Conservation (phyloP, 2,329 filamentous ascomycete species). For the Remersonia thermophila region DNA sequence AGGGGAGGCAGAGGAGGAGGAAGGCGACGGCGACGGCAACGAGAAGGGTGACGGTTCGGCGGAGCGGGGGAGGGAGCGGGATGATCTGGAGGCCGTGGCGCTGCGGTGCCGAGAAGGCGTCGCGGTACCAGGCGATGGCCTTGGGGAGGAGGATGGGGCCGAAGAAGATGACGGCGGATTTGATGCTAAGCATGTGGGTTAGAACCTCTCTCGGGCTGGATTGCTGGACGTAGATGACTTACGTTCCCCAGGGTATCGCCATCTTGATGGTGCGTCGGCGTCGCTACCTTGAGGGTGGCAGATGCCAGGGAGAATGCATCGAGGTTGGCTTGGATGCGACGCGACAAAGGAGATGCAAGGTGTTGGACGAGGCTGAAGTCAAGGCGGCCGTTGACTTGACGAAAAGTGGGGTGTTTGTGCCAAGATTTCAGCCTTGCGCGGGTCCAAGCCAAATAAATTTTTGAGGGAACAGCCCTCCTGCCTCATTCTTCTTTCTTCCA, state of each 20-base stretch:
- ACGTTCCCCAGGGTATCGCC: constrained; percentile 36
- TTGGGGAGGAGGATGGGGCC: constrained; percentile 61
- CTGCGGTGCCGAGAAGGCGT: constrained; percentile 31
- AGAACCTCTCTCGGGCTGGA: not conserved
- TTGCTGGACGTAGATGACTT: constrained; percentile 19
- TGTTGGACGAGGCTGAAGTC: constrained; percentile 12
- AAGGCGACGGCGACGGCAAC: constrained; percentile 35
- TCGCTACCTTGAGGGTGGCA: constrained; percentile 3
- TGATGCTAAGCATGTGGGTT: constrained; percentile 28
- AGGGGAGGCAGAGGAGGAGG: constrained; percentile 50
- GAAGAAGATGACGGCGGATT: constrained; percentile 48
- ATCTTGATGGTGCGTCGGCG: constrained; percentile 3
- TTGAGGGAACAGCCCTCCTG: too few species aligned
- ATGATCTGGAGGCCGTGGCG: constrained; percentile 37
- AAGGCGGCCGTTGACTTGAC: not conserved
- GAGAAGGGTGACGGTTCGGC: constrained; percentile 45
- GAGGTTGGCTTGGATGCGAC: too few species aligned
- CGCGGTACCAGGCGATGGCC: constrained; percentile 51
- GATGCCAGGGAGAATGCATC: not conserved
- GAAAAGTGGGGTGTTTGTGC: not conserved
- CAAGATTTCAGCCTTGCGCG: too few species aligned
- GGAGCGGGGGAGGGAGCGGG: constrained; percentile 40
- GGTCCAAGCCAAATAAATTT: not conserved
- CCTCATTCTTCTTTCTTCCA: too few species aligned
- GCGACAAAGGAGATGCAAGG: constrained; percentile 8